Evolutionary conservation across 257 asterid species (phyloP).

Genomic region (Solanum pennellii): DNA sequence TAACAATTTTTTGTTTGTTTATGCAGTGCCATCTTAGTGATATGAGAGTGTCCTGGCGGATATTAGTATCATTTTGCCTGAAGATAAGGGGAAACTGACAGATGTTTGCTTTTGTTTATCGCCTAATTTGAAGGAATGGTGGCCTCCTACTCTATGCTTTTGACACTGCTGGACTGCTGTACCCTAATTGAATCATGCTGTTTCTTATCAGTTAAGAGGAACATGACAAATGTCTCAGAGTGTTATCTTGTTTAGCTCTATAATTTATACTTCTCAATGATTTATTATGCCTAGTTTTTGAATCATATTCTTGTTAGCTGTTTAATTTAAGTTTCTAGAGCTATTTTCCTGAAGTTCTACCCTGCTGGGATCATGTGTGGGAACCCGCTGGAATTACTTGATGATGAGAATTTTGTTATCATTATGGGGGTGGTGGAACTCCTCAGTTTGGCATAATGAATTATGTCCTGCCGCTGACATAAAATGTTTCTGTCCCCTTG

Average conservation of each 20-base stretch:
- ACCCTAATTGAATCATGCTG: neutral
- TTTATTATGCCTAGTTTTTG: neutral
- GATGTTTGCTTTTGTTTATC: neutral
- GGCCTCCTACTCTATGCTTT: neutral
- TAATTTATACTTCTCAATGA: neutral
- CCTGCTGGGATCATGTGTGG: neutral
- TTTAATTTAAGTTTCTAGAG: neutral
- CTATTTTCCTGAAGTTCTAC: neutral
- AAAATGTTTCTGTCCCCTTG: neutral
- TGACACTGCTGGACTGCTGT: neutral
- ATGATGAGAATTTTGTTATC: neutral
- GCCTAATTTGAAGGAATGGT: neutral
- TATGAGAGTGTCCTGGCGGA: neutral
- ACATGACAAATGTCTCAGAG: neutral
- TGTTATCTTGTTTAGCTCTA: neutral
- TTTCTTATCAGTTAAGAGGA: neutral
- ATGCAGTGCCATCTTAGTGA: conserved; percentile 7
- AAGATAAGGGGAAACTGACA: neutral
- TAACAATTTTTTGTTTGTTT: neutral
- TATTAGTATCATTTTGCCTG: neutral
- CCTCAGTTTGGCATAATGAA: neutral
- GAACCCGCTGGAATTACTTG: neutral
- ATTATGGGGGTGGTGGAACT: neutral
- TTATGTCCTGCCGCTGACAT: neutral
- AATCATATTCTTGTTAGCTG: neutral